A percentile compares a stretch with the other conserved stretches of the same genome.
These are phyloP conservation scores for Cenchrus fungigraminus DNA, from an alignment of 176 grass and related monocot species.

Conservation along the genomic window DNA sequence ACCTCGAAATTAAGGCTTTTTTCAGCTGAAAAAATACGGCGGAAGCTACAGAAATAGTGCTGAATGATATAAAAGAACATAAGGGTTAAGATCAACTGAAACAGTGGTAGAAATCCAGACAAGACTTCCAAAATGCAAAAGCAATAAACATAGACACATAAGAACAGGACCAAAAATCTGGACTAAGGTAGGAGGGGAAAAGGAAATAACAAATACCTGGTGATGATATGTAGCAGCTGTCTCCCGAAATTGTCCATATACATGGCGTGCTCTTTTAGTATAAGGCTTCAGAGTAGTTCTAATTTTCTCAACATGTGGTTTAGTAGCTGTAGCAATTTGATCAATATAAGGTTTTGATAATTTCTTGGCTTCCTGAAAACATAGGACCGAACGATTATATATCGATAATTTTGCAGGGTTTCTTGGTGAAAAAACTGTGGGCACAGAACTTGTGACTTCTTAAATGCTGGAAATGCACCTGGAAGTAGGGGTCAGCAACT, in stretches of 20 bases:
- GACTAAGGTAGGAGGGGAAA: slow-evolving; percentile 8
- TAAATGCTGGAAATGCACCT: slow-evolving; percentile 58
- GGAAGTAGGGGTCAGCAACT: slow-evolving; percentile 72
- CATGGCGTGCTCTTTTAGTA: slow-evolving; percentile 44
- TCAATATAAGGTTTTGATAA: slow-evolving; percentile 87
- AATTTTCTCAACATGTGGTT: slow-evolving; percentile 79
- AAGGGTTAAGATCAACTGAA: slow-evolving; percentile 24
- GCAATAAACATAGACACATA: background rate
- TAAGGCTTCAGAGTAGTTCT: slow-evolving; percentile 67
- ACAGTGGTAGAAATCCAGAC: background rate
- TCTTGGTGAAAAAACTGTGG: background rate
- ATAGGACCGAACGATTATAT: slow-evolving; percentile 10
- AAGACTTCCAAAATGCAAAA: background rate
- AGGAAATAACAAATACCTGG: slow-evolving; percentile 57
- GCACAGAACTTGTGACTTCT: slow-evolving; percentile 15
- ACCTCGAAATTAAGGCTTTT: background rate
- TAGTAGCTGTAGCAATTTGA: slow-evolving; percentile 69
- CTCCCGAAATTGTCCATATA: slow-evolving; percentile 58
- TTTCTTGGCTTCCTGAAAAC: slow-evolving; percentile 77
- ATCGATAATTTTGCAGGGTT: slow-evolving; percentile 1
- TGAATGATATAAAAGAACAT: slow-evolving; percentile 33
- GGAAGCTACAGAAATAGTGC: background rate
- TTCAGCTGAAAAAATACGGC: background rate
- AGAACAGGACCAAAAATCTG: background rate
- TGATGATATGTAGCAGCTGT: slow-evolving; percentile 68